Conservation (phyloP, 176 grass and related monocot genomes). For the Triticum timopheevii region DNA sequence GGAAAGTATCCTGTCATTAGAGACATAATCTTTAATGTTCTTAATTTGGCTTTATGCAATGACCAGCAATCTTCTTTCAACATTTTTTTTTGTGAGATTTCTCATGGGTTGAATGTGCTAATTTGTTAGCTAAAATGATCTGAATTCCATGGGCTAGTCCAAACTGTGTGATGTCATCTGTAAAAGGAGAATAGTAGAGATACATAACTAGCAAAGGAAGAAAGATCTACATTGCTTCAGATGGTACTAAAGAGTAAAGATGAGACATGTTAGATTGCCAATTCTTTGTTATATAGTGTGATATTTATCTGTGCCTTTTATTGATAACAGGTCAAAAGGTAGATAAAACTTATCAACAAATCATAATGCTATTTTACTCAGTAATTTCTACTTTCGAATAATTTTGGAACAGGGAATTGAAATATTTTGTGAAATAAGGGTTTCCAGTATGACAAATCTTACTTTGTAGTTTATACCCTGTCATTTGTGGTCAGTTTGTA, state of each 20-base stretch:
- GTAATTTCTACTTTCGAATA: neutral
- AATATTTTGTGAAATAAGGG: neutral
- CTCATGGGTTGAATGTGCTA: neutral
- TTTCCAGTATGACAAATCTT: neutral
- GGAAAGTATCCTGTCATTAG: neutral
- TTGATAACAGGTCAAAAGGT: neutral
- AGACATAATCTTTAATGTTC: neutral
- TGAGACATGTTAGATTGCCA: neutral
- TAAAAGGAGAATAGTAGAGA: neutral
- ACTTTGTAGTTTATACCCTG: neutral
- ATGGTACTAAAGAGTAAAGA: neutral
- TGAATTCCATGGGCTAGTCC: neutral
- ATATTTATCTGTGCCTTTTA: neutral
- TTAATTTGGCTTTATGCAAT: neutral
- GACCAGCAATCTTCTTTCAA: neutral
- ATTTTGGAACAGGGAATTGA: neutral
- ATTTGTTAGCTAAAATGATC: neutral
- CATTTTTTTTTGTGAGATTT: no score
- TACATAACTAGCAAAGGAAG: neutral
- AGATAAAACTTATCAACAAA: neutral
- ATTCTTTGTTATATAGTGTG: no score
- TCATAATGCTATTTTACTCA: neutral
- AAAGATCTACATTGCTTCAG: neutral
- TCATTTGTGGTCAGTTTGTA: neutral
- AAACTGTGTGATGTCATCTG: neutral